Percentiles rank a stretch among this genome's conserved stretches.
Evolutionary conservation across 768 basidiomycete genomes (phyloP).

Genomic region (Lactifluus volemus): DNA sequence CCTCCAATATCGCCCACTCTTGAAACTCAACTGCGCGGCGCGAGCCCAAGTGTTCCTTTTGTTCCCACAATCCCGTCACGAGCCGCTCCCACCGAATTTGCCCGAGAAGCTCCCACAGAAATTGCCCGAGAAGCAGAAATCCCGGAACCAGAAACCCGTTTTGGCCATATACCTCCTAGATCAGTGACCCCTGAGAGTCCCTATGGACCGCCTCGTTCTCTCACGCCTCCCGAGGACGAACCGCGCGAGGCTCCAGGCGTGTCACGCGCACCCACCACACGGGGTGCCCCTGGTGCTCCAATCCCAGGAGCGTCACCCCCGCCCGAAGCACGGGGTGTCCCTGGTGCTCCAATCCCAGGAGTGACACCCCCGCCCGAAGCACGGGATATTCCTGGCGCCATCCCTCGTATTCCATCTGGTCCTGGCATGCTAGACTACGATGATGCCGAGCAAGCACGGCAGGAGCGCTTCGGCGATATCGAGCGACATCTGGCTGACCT

Average conservation of each 20-base stretch:
- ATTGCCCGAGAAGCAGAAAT: constrained; percentile 2
- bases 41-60: constrained; percentile 1
- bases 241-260: background rate
- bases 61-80: background rate
- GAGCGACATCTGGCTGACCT: constrained; percentile 43
- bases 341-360: background rate
- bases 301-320: background rate
- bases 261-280: too few species aligned
- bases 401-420: constrained; percentile 16
- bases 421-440: constrained; percentile 30
- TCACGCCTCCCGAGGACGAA: background rate
- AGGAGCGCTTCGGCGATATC: constrained; percentile 49
- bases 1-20: constrained; percentile 4
- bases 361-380: background rate
- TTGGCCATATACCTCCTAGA: background rate
- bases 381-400: background rate
- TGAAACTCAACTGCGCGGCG: background rate
- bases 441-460: constrained; percentile 38
- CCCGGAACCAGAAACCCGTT: constrained; percentile 2
- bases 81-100: background rate
- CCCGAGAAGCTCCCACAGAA: background rate
- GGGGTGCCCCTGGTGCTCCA: too few species aligned
- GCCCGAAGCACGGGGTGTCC: background rate
- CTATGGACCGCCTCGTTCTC: constrained; percentile 1
- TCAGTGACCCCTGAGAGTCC: constrained; percentile 1